Percentiles rank a stretch among this genome's conserved stretches.
phyloP scores from a whole-genome alignment of 345 rosid genomes.

The Mangifera indica region DNA sequence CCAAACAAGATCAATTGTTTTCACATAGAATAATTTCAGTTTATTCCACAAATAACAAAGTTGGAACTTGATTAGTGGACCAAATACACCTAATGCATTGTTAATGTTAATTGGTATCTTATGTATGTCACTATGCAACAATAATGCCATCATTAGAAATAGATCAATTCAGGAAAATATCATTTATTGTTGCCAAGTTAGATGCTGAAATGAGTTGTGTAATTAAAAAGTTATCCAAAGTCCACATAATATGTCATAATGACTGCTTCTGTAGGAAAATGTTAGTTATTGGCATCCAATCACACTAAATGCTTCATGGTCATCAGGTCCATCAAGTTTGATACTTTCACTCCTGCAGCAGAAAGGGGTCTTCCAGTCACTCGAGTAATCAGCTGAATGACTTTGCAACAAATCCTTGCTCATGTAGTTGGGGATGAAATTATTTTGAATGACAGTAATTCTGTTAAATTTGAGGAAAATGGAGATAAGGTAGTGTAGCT shows the following conservation, averaged over 20 bases:
- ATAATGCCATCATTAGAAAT: too few relatives aligned
- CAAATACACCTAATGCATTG: too few relatives aligned
- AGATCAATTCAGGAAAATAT: too few relatives aligned
- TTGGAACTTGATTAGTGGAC: too few relatives aligned
- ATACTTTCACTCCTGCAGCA: slow-evolving; percentile 90
- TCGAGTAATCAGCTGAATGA: slow-evolving; percentile 85
- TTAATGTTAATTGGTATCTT: too few relatives aligned
- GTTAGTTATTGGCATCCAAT: slow-evolving; percentile 15
- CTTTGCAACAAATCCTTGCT: slow-evolving; percentile 79
- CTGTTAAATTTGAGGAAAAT: slow-evolving; percentile 74
- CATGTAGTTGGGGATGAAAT: slow-evolving; percentile 77
- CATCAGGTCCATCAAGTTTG: slow-evolving; percentile 87
- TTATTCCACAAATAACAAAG: too few relatives aligned
- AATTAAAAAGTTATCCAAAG: slow-evolving; percentile 21
- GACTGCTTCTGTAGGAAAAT: slow-evolving; percentile 4
- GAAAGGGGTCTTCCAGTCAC: slow-evolving; percentile 91
- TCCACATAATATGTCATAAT: neutral
- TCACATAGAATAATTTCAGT: neutral
- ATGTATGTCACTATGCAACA: too few relatives aligned
- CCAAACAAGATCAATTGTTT: too few relatives aligned
- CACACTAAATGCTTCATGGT: slow-evolving; percentile 21
- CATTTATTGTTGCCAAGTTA: neutral
- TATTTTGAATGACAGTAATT: slow-evolving; percentile 74
- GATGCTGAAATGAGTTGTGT: neutral
- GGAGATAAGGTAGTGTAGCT: slow-evolving; percentile 61